Evolutionary conservation across 83 land plant species (phyloP), one percentile per base, ranked within the genome.

Genomic region (Diphasiastrum complanatum): DNA sequence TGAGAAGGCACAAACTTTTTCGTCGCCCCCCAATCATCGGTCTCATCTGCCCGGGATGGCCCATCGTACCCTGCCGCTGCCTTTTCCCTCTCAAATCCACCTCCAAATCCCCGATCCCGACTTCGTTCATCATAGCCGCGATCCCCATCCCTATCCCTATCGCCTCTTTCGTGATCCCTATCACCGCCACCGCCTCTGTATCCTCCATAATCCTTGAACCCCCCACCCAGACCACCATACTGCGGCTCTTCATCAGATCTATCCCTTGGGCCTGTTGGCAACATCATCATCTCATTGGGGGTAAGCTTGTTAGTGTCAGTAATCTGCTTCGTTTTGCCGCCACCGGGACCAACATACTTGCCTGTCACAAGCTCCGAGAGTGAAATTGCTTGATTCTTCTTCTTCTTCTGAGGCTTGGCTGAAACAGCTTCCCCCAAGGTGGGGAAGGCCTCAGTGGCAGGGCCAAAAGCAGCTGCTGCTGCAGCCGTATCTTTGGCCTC

Each of bases 11-110:
- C 52, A 5, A 74, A 46, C 52, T 83, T 86, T 85, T 91, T 91
- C 33, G 54, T 71, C 6, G 82, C 71, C 0, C 71, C 85, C 98
- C 98, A 92, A 61, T 92, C 69, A 33, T 83, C 95, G 8, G 51
- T 78, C 84, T 85, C 98, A 52, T 92, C 98, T 1, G 98, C 91
- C 14, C 91, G 56, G 5, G 95, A 87, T 22, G 68, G 61, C 8
- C 61, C 68, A 20, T 57, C 63, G 36, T 52, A 76, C 37, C 76
- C 67, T 6, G 64, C 66, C 0, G 69, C 64, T 10, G 43, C 65
- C 31, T 55, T 41, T 23, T 69, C 60, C n/a, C 58, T 68, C 67
- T 60, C 72, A 4, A 35, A 73, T 0, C 69, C 85, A 26, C 63
- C 53, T 1, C 75, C 75, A 18, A 59, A 66, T 47, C 73, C 75